A percentile compares a stretch with the other conserved stretches of the same genome.
Conservation (phyloP, 2,329 filamentous ascomycete genomes). For the Passalora sequoiae region DNA sequence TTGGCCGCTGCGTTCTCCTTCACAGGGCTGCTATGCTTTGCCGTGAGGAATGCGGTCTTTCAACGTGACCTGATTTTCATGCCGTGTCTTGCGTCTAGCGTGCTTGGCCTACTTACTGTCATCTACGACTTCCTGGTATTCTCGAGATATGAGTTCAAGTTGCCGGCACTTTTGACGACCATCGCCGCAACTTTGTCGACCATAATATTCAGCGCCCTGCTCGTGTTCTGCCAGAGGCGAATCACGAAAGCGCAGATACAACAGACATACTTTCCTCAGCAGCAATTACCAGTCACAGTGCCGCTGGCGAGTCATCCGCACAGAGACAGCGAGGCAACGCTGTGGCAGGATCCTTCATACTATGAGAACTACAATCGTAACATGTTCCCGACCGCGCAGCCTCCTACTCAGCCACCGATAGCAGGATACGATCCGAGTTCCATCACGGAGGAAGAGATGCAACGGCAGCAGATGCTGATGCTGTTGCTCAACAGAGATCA, state of each 20-base stretch:
- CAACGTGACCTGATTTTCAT: slow-evolving; percentile 47
- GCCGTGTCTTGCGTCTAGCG: slow-evolving; percentile 41
- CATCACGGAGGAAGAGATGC: slow-evolving; percentile 46
- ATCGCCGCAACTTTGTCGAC: slow-evolving; percentile 37
- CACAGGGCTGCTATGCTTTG: slow-evolving; percentile 45
- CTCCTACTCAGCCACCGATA: slow-evolving; percentile 16
- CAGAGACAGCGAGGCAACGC: slow-evolving; percentile 14
- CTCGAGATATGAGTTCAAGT: slow-evolving; percentile 39
- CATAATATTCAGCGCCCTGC: slow-evolving; percentile 39
- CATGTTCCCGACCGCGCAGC: slow-evolving; percentile 40
- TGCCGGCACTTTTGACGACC: slow-evolving; percentile 41
- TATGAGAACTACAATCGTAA: slow-evolving; percentile 44
- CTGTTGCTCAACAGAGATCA: slow-evolving; percentile 36
- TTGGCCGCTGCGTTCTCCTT: slow-evolving; percentile 46
- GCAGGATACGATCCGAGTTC: slow-evolving; percentile 30
- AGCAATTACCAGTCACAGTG: slow-evolving; percentile 11
- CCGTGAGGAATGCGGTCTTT: slow-evolving; percentile 43
- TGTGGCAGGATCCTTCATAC: slow-evolving; percentile 36
- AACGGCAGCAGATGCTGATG: slow-evolving; percentile 48
- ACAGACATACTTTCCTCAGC: no score
- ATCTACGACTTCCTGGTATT: slow-evolving; percentile 45
- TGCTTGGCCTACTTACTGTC: slow-evolving; percentile 45
- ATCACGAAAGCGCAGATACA: slow-evolving; percentile 27
- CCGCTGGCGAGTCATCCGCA: slow-evolving; percentile 10
- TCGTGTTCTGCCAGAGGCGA: slow-evolving; percentile 41